Conservation (phyloP, 140 eudicot genomes). For the Cichorium intybus region DNA sequence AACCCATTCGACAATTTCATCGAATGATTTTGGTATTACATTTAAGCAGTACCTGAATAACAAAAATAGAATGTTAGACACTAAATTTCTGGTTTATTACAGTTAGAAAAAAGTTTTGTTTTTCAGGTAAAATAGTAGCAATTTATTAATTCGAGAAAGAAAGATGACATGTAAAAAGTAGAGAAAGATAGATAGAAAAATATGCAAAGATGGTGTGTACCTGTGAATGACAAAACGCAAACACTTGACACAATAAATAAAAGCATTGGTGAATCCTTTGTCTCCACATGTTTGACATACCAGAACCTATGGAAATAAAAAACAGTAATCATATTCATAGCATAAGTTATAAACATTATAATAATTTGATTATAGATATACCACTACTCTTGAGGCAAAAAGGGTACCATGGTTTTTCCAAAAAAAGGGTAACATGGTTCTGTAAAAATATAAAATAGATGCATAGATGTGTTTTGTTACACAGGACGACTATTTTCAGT, state of each 20-base stretch:
- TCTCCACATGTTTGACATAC: constrained; percentile 68
- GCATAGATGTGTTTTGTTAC: not conserved
- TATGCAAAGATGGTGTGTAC: constrained; percentile 38
- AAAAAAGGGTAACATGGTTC: no score
- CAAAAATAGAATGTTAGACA: not conserved
- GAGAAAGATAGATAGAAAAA: not conserved
- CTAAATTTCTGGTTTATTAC: not conserved
- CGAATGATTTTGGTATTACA: constrained; percentile 17
- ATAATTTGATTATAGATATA: not conserved
- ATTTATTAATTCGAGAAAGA: no score
- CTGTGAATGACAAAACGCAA: constrained; percentile 54
- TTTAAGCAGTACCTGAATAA: constrained; percentile 35
- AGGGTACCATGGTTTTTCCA: not conserved
- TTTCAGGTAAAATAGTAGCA: not conserved
- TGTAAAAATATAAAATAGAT: no score
- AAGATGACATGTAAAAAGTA: no score
- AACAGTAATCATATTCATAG: not conserved
- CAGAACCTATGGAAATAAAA: constrained; percentile 33
- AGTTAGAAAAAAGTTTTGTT: not conserved
- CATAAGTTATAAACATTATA: not conserved
- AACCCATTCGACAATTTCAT: constrained; percentile 31
- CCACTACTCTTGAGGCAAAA: not conserved
- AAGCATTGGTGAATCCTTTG: constrained; percentile 48
- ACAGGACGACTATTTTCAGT: no score
- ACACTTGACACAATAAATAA: constrained; percentile 56